These are phyloP conservation scores for Rubia balearica DNA, from an alignment of 305 asterid genomes.

Conservation along the genomic window DNA sequence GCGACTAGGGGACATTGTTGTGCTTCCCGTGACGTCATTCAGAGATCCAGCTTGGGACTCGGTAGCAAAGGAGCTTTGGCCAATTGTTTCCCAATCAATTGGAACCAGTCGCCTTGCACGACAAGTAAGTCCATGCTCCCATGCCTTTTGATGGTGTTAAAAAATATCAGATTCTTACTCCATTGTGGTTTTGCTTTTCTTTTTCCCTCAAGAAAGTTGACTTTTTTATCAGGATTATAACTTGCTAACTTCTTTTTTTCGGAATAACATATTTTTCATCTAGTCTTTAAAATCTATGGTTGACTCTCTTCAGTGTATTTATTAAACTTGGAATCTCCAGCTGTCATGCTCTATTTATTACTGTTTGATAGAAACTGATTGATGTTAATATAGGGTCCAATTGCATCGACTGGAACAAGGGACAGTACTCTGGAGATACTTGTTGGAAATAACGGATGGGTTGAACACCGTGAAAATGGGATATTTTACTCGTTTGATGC, in stretches of 20 bases:
- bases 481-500: constrained; percentile 42
- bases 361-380: neutral
- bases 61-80: constrained; percentile 74
- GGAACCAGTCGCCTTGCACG: constrained; percentile 83
- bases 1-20: constrained; percentile 75
- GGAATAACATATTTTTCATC: neutral
- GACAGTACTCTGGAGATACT: constrained; percentile 92
- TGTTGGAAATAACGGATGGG: constrained; percentile 52
- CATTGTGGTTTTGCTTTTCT: neutral
- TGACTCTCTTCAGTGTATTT: neutral
- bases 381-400: constrained; percentile 47
- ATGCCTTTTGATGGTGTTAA: neutral
- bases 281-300: neutral
- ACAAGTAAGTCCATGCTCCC: constrained; percentile 48
- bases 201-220: neutral
- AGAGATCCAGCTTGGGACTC: constrained; percentile 66
- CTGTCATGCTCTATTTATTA: neutral
- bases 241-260: neutral
- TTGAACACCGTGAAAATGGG: constrained; percentile 24
- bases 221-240: neutral
- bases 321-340: neutral
- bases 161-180: neutral
- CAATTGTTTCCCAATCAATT: constrained; percentile 64
- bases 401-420: constrained; percentile 80
- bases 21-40: constrained; percentile 77